Evolutionary conservation across 2,329 filamentous ascomycete species (phyloP).

Genomic region (Dactylonectria macrodidyma): DNA sequence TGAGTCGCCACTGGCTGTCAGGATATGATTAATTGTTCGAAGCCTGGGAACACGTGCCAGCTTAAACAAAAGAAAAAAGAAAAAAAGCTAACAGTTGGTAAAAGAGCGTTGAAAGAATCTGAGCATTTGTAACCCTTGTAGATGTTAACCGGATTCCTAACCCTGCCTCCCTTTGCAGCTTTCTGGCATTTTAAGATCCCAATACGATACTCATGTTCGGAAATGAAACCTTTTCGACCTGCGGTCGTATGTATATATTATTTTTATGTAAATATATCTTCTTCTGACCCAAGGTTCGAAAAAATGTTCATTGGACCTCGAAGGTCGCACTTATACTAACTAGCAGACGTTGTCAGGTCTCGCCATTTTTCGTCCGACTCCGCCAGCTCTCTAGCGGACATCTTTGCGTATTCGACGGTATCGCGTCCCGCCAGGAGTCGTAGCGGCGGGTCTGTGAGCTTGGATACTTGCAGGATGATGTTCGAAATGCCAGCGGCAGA

Average conservation of each 20-base stretch:
- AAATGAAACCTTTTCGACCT: no score
- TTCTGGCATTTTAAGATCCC: no score
- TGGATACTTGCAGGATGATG: conserved; percentile 46
- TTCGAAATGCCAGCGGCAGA: conserved; percentile 44
- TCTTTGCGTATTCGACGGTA: conserved; percentile 42
- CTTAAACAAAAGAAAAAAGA: no score
- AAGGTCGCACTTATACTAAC: not conserved
- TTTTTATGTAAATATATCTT: not conserved
- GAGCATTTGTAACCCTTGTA: no score
- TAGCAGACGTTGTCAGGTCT: conserved; percentile 13
- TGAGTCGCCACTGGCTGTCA: no score
- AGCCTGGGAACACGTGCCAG: not conserved
- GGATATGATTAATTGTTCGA: not conserved
- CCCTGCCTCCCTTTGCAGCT: no score
- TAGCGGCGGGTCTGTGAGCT: conserved; percentile 47
- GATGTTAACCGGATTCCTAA: no score
- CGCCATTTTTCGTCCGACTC: conserved; percentile 50
- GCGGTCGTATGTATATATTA: no score
- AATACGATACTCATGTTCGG: no score
- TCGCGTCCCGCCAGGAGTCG: conserved; percentile 50
- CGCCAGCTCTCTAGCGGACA: conserved; percentile 37
- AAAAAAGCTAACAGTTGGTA: no score
- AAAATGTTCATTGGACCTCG: not conserved
- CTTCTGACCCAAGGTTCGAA: not conserved
- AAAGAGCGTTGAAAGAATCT: no score